Evolutionary conservation across 2,329 filamentous ascomycete species (phyloP).

Genomic region (Penicillium sp.): DNA sequence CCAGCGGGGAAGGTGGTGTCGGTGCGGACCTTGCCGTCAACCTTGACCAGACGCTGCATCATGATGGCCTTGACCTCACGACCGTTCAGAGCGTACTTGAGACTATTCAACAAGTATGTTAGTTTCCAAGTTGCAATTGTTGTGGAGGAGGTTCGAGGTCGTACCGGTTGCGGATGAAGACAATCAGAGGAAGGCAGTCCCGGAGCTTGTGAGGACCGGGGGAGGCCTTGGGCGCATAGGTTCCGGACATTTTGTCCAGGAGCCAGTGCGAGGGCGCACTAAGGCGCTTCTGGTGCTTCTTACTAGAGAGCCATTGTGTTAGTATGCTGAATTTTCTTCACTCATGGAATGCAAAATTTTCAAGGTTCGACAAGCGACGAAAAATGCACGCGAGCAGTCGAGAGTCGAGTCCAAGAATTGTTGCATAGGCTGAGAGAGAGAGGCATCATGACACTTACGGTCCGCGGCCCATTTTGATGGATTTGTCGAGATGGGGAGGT

Average conservation of each 20-base stretch:
- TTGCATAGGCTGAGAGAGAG: slow-evolving; percentile 2
- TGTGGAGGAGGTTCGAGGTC: slow-evolving; percentile 11
- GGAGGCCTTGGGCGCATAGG: slow-evolving; percentile 69
- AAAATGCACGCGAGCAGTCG: slow-evolving; percentile 1
- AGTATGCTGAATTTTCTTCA: slow-evolving; percentile 14
- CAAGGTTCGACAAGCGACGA: slow-evolving; percentile 4
- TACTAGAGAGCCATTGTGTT: slow-evolving; percentile 56
- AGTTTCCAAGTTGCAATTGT: slow-evolving; percentile 1
- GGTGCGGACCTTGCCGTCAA: slow-evolving; percentile 99
- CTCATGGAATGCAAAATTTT: slow-evolving; percentile 1
- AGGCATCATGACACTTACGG: slow-evolving; percentile 51
- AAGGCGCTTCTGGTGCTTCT: slow-evolving; percentile 99
- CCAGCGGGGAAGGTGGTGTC: slow-evolving; percentile 95
- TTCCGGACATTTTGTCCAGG: slow-evolving; percentile 97
- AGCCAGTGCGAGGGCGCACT: slow-evolving; percentile 99
- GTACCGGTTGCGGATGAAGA: slow-evolving; percentile 84
- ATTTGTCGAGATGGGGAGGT: slow-evolving; percentile 40
- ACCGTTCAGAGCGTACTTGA: slow-evolving; percentile 99
- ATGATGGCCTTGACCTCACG: slow-evolving; percentile 97
- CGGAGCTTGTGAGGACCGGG: slow-evolving; percentile 98
- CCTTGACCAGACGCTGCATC: slow-evolving; percentile 99
- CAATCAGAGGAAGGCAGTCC: slow-evolving; percentile 97
- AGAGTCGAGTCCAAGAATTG: slow-evolving; percentile 1
- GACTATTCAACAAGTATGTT: slow-evolving; percentile 57
- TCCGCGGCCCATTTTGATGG: slow-evolving; percentile 56